Base-by-base conservation (phyloP, 208 protist genomes). In the Leishmania tropica region DNA sequence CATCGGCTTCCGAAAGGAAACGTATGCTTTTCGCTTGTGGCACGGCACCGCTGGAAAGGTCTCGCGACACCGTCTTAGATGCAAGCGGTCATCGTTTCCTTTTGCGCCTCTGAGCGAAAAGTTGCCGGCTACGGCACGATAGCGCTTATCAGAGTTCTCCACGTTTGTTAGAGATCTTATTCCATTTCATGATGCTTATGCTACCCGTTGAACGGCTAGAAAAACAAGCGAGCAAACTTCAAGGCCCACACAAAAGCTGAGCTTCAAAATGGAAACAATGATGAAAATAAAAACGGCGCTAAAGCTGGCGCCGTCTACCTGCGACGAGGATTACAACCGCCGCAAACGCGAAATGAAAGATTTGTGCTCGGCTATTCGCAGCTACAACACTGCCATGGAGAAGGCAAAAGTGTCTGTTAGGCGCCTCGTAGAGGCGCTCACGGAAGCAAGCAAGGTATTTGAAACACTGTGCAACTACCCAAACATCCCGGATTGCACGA, bases 321-420 rank as follows among this genome's bases (percentile, higher is more conserved):
- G 80, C 0, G 89, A 94, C 72, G 87, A 90, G 37, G 90, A 92
- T 31, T 91, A 90, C 71, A 73, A 86, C 40, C 80, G 79, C 19
- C 80, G 79, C 28, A 84, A 80, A 68, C 76, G 60, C 15, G 75
- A 78, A 19, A 77, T 91, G 71, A 94, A 91, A 64, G 76, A 77
- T 0, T 65, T 92, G 8, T 54, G 78, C 65, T 42, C 60, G 19
- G 87, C 87, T n/a, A 53, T 91, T 4, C 71, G 60, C 71, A 24
- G 54, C n/a, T 94, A 94, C 84, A 89, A 85, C 48, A 78, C 53
- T 11, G 76, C 89, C 21, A 92, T 89, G 79, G 82, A 85, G 40
- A 94, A 91, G 47, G 80, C 71, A 5, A 87, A 89, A 74, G 48
- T 74, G 21, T 73, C 87, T 31, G 79, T 88, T 40, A 85, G 87